Conservation (phyloP, 2,329 filamentous ascomycete species). For the Alternaria sp. region DNA sequence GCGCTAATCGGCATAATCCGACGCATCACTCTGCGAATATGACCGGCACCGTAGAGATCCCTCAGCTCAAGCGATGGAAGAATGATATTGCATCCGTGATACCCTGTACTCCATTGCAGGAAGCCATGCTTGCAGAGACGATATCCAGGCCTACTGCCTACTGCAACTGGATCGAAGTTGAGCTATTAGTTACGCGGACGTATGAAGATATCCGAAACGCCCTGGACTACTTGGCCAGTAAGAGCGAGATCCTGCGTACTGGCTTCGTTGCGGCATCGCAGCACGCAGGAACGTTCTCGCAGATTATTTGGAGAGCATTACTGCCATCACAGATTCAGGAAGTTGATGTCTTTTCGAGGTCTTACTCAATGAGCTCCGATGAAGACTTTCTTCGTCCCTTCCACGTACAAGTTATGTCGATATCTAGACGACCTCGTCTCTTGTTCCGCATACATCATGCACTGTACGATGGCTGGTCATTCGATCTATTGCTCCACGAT, state of each 20-base stretch:
- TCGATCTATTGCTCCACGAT: conserved; percentile 76
- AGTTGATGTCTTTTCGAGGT: conserved; percentile 49
- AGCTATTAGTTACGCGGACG: conserved; percentile 52
- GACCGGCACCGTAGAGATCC: not conserved
- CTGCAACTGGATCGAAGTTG: conserved; percentile 77
- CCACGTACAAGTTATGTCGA: conserved; percentile 60
- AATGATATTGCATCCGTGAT: conserved; percentile 48
- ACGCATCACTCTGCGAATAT: not conserved
- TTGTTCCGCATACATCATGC: conserved; percentile 76
- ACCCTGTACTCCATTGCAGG: conserved; percentile 75
- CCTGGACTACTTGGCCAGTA: conserved; percentile 27
- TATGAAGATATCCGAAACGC: conserved; percentile 50
- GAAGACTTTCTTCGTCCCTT: conserved; percentile 65
- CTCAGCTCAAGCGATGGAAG: conserved; percentile 18
- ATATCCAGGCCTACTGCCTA: conserved; percentile 66
- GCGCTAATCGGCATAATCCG: not conserved
- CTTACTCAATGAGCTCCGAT: conserved; percentile 46
- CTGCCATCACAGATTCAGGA: conserved; percentile 54
- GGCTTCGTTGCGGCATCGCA: conserved; percentile 66
- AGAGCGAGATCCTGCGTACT: conserved; percentile 73
- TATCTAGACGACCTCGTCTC: conserved; percentile 15
- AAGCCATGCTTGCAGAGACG: conserved; percentile 82
- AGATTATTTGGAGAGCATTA: conserved; percentile 68
- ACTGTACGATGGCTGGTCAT: conserved; percentile 92
- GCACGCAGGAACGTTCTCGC: conserved; percentile 59